Conservation (phyloP, 1,284 basidiomycete genomes). For the Vanrija sp. region DNA sequence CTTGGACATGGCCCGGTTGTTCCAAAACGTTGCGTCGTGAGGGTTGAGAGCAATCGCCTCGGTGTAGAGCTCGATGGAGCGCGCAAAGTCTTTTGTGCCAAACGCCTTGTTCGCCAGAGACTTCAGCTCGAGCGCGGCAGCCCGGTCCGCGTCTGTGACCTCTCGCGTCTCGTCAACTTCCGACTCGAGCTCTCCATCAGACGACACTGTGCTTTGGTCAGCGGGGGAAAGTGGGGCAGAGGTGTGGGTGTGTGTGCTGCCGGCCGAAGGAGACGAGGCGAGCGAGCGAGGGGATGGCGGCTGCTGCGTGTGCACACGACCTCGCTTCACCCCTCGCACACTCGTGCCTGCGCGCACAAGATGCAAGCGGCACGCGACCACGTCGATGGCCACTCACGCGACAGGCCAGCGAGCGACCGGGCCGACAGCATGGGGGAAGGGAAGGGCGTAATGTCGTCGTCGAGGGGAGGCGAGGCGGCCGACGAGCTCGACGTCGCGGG, state of each 20-base stretch:
- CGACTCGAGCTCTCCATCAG: slow-evolving; percentile 42
- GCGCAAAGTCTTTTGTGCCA: slow-evolving; percentile 58
- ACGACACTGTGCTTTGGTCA: slow-evolving; percentile 30
- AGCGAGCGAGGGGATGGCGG: too few relatives aligned
- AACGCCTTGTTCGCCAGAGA: slow-evolving; percentile 83
- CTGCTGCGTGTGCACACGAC: background rate
- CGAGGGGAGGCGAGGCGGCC: slow-evolving; percentile 12
- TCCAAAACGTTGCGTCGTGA: slow-evolving; percentile 47
- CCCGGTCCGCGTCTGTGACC: slow-evolving; percentile 65
- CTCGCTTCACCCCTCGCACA: too few relatives aligned
- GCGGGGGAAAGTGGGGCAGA: background rate
- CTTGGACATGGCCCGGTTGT: slow-evolving; percentile 51
- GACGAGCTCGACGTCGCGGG: slow-evolving; percentile 8
- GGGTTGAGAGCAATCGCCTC: slow-evolving; percentile 76
- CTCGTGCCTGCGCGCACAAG: background rate
- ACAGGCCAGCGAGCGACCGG: slow-evolving; percentile 36
- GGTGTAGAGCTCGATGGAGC: slow-evolving; percentile 68
- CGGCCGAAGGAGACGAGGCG: too few relatives aligned
- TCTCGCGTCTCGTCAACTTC: slow-evolving; percentile 44
- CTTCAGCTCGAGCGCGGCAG: slow-evolving; percentile 67
- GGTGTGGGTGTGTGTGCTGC: background rate
- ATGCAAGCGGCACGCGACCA: background rate
- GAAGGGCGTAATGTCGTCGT: slow-evolving; percentile 47
- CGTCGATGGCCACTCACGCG: slow-evolving; percentile 24
- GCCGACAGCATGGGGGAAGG: slow-evolving; percentile 37